Evolutionary conservation across 352 stramenopile genomes (phyloP).

Genomic region (Globisporangium uncinulatum): DNA sequence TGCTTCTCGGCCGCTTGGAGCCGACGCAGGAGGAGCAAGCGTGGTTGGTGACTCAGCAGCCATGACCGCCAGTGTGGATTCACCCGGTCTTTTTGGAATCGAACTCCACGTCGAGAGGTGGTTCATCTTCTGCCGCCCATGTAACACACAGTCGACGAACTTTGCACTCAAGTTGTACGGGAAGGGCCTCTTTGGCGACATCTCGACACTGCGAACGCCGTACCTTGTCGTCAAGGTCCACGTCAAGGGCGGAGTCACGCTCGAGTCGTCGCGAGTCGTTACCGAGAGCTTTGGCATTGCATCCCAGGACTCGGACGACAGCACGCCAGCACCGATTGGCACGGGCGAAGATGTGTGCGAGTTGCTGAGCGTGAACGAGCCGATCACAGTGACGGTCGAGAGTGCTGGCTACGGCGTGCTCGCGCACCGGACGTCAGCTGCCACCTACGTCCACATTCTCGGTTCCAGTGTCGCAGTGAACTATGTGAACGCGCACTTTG

Average conservation of each 20-base stretch:
- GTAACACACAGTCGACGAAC: constrained; percentile 23
- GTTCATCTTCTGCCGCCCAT: constrained; percentile 56
- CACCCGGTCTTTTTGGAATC: constrained; percentile 21
- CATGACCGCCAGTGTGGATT: constrained; percentile 1
- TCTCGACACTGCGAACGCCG: constrained; percentile 33
- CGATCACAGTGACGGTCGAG: constrained; percentile 34
- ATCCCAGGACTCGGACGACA: neutral
- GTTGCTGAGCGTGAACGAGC: constrained; percentile 25
- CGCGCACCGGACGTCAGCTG: constrained; percentile 34
- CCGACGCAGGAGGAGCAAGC: neutral
- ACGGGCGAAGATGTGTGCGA: constrained; percentile 35
- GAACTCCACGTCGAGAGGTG: constrained; percentile 42
- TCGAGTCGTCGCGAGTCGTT: constrained; percentile 42
- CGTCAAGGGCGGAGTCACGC: constrained; percentile 24
- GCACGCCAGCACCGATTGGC: neutral
- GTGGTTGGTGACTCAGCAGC: neutral
- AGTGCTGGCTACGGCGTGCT: constrained; percentile 39
- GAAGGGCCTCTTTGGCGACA: constrained; percentile 23
- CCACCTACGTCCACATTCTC: constrained; percentile 35
- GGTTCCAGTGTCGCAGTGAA: constrained; percentile 45
- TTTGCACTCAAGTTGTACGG: constrained; percentile 44
- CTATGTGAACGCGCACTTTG: constrained; percentile 47
- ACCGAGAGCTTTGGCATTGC: neutral
- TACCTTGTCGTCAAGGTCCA: constrained; percentile 32
- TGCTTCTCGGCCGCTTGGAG: neutral